Evolutionary conservation across 2,329 filamentous ascomycete genomes (phyloP), one percentile per base, ranked within the genome.

Genomic region (Pseudocercospora fuligena): DNA sequence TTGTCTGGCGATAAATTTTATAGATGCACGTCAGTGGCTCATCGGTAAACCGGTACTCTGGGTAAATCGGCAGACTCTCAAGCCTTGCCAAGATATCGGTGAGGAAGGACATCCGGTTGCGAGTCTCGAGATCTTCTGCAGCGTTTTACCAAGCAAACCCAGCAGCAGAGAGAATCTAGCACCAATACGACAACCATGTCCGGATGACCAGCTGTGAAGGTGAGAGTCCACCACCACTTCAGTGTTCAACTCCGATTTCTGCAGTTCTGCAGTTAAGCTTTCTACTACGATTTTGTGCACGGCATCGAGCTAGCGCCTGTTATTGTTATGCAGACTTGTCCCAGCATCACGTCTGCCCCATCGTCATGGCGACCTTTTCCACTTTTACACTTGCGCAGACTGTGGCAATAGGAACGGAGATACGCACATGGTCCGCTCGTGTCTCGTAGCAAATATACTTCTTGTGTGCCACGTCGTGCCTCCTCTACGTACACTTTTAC

Each of bases 21-120:
- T n/a, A 53, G 49, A 53, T 5, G 25, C 19, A 53, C 49, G 49
- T 53, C 21, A 27, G 49, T 11, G 49, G 49, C 49, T 53, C 49
- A 23, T 19, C 19, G 19, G 49, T 25, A 53, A 4, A 23, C 29
- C 46, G 46, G 46, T 8, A 46, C 16, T 51, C 47, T 51, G 47
- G 47, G 21, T 51, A 51, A 51, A 12, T 51, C 47, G 47, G 47
- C 47, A 51, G 21, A 51, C 43, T 46, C n/a, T 23, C 47, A 51
- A 51, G 49, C 46, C 46, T 49, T 23, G 49, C 49, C 49, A 53
- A 53, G 49, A 23, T 8, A 53, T 54, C 51, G 51, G 51, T 27
- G 51, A 54, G 31, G 21, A 54, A 16, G 49, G 23, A 53, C 49
- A 53, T 53, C 49, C 49, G 49, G 25, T 14, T 14, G 23, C 49